Base-by-base conservation (phyloP, 805 yeast species). In the Starmerella floricola region DNA sequence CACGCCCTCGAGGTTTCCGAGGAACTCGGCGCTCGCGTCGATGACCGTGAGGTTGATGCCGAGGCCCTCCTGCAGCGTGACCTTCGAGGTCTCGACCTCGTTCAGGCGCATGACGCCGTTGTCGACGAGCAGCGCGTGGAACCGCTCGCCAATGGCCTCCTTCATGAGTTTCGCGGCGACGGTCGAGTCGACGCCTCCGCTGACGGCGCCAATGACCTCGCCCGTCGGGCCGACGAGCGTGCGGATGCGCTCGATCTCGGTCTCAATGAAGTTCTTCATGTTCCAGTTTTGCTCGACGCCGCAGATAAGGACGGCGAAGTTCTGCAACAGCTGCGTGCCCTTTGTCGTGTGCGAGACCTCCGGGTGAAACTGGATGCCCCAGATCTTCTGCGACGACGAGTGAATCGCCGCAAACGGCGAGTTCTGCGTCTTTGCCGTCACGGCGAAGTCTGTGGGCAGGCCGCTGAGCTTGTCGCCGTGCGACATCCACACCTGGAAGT, bases 111-210 rank as follows among this genome's bases (percentile, higher is more conserved):
- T 79, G 61, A 91, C 91, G 66, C 98, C 98, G 62, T 91, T 91
- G 65, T 91, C 98, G 50, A 91, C 98, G 60, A 85, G 74, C 57
- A 91, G 87, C 46, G 98, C 98, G 59, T 91, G 98, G 81, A 91
- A 91, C 63, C 98, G 77, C 59, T 84, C 91, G 61, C 98, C 98
- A 64, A 91, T 91, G 52, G 98, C 98, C 69, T 83, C 95, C 52
- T 85, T 79, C 94, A 91, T 81, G 61, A 91, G 74, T 72, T 88
- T 91, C 52, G 98, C 96, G 53, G 96, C 98, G 47, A 91, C 98
- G 37, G 98, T 91, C 40, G 98, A 91, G 67, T 91, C 98, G 50
- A 91, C 98, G 71, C 98, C 98, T 59, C 98, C 98, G 40, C 95
- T 85, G 52, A 91, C 98, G 42, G 98, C 98, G 67, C 98, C 98